A percentile compares a stretch with the other conserved stretches of the same genome.
phyloP scores from a whole-genome alignment of 768 basidiomycete genomes.

The Leccinum boreale region DNA sequence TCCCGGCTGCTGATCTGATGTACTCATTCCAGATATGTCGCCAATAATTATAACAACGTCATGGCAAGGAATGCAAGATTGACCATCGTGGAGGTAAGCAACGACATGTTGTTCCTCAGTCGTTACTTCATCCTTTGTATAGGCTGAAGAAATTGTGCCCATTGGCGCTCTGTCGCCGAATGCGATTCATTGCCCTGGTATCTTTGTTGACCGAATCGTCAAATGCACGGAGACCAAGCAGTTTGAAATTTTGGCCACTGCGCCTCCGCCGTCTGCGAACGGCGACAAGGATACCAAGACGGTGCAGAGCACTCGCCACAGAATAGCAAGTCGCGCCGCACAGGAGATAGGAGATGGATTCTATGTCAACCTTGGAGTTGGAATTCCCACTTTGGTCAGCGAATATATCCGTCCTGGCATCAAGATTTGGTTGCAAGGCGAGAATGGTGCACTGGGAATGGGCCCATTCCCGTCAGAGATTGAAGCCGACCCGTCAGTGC shows the following conservation, averaged over 20 bases:
- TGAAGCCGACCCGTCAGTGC: constrained; percentile 72
- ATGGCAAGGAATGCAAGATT: constrained; percentile 87
- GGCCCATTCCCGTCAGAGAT: constrained; percentile 78
- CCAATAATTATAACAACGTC: constrained; percentile 72
- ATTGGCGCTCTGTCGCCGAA: constrained; percentile 79
- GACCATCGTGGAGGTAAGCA: constrained; percentile 79
- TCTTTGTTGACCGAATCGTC: constrained; percentile 85
- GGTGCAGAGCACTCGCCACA: constrained; percentile 56
- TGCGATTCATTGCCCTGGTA: constrained; percentile 74
- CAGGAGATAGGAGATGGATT: constrained; percentile 84
- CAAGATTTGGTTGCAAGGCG: constrained; percentile 81
- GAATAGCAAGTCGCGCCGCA: constrained; percentile 80
- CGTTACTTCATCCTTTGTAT: constrained; percentile 30
- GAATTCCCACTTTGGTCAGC: constrained; percentile 87
- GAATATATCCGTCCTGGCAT: constrained; percentile 70
- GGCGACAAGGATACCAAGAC: constrained; percentile 46
- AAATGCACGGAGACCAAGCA: constrained; percentile 68
- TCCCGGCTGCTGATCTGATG: neutral
- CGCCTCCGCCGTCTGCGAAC: constrained; percentile 39
- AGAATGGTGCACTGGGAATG: constrained; percentile 87
- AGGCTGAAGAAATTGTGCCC: constrained; percentile 91
- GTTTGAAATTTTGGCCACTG: constrained; percentile 70
- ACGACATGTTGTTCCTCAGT: neutral
- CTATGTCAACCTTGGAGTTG: constrained; percentile 85
- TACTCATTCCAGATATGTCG: constrained; percentile 56